phyloP scores from a whole-genome alignment of 805 yeast species.

The Wickerhamomyces queroliae region DNA sequence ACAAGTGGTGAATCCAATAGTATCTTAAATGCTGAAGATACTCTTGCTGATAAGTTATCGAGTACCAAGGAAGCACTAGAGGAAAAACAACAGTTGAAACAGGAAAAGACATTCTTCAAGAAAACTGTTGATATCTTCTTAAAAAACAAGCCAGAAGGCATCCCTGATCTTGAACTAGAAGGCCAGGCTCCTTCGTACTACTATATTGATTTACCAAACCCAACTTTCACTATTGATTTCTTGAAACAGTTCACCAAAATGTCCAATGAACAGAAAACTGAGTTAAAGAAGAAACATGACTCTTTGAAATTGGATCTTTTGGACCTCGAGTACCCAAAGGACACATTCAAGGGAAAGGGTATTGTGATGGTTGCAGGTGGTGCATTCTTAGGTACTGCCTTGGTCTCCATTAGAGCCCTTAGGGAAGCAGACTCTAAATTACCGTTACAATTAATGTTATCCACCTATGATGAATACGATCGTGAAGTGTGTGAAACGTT shows the following conservation, averaged over 20 bases:
- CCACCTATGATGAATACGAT: constrained; percentile 34
- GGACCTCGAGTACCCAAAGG: constrained; percentile 16
- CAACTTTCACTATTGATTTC: constrained; percentile 23
- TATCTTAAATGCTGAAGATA: not conserved
- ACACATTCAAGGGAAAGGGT: constrained; percentile 19
- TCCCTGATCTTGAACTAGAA: constrained; percentile 8
- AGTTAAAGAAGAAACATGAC: constrained; percentile 14
- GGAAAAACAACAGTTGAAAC: not conserved
- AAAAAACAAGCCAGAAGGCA: constrained; percentile 17
- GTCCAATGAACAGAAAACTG: constrained; percentile 13
- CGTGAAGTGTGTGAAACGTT: constrained; percentile 35
- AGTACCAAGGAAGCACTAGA: not conserved
- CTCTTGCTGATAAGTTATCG: not conserved
- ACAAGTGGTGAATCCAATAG: no score
- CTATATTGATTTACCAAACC: constrained; percentile 21
- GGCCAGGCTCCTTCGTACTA: constrained; percentile 22
- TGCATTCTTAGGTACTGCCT: constrained; percentile 34
- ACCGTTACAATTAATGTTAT: constrained; percentile 40
- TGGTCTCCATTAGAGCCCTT: constrained; percentile 31
- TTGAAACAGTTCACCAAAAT: constrained; percentile 11
- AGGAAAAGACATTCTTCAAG: constrained; percentile 9
- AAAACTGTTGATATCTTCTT: constrained; percentile 16
- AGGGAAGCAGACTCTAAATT: constrained; percentile 36
- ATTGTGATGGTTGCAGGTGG: constrained; percentile 40
- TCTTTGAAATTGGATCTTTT: constrained; percentile 15